Percentiles rank a stretch among this genome's conserved stretches.
These are phyloP conservation scores for Tilletia caries DNA, from an alignment of 1,284 basidiomycete species.

Conservation along the genomic window DNA sequence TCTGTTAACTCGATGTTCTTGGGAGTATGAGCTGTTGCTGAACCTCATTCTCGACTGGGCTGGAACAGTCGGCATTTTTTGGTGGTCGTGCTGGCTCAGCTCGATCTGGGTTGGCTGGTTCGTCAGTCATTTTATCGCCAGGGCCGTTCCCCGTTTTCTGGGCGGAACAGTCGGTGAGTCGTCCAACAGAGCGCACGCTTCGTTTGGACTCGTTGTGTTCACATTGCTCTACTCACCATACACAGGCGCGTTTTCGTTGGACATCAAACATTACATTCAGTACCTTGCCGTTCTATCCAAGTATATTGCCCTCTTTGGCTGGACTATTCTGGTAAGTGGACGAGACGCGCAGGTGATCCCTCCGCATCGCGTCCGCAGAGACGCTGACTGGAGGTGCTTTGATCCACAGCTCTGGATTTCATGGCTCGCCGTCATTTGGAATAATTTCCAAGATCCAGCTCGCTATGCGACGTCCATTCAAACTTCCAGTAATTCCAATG, in stretches of 20 bases:
- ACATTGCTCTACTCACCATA: conserved; percentile 49
- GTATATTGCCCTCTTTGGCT: conserved; percentile 65
- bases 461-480: conserved; percentile 12
- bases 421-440: conserved; percentile 44
- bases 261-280: conserved; percentile 58
- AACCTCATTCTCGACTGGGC: no score
- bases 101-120: conserved; percentile 83
- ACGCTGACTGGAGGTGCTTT: neutral
- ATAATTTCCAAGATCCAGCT: conserved; percentile 42
- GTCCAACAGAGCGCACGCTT: conserved; percentile 62
- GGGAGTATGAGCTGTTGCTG: no score
- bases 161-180: conserved; percentile 40
- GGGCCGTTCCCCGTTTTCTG: conserved; percentile 36
- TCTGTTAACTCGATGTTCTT: no score
- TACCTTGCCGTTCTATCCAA: conserved; percentile 63
- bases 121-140: conserved; percentile 68
- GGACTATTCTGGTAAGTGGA: conserved; percentile 61
- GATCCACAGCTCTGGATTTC: conserved; percentile 56
- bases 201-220: neutral
- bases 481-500: conserved; percentile 11
- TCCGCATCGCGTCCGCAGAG: no score
- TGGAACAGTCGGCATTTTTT: conserved; percentile 66
- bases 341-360: neutral
- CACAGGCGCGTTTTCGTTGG: conserved; percentile 26
- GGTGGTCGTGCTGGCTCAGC: conserved; percentile 83